These are phyloP conservation scores for Lepidium campestre DNA, from an alignment of 441 rosid species.

Conservation along the genomic window DNA sequence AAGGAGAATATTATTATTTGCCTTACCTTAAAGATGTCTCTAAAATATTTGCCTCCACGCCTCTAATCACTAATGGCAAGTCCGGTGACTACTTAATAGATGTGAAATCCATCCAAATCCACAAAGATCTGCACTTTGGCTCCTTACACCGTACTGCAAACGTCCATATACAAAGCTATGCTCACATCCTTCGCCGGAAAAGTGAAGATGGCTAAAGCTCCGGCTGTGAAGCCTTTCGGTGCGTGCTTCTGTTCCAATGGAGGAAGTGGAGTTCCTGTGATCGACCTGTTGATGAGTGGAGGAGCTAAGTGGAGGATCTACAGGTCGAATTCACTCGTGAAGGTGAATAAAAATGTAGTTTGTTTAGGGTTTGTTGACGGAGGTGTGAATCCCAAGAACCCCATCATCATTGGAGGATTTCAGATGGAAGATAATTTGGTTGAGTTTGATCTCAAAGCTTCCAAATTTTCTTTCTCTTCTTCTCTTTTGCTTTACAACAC, in stretches of 20 bases:
- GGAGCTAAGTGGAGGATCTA: constrained; percentile 41
- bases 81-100: constrained; percentile 32
- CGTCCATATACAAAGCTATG: constrained; percentile 31
- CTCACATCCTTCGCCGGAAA: background rate
- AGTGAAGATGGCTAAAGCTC: constrained; percentile 14
- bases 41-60: constrained; percentile 17
- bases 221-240: constrained; percentile 33
- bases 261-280: constrained; percentile 30
- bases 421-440: constrained; percentile 63
- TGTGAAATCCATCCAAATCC: constrained; percentile 24
- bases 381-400: constrained; percentile 33
- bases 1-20: background rate
- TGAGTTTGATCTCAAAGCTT: constrained; percentile 42
- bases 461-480: constrained; percentile 48
- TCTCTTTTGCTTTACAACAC: constrained; percentile 35
- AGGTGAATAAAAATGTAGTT: constrained; percentile 25
- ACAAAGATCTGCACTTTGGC: constrained; percentile 19
- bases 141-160: constrained; percentile 24
- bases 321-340: constrained; percentile 51
- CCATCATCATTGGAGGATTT: constrained; percentile 47
- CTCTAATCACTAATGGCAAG: constrained; percentile 14
- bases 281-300: constrained; percentile 33
- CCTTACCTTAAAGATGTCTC: constrained; percentile 12
- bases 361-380: constrained; percentile 61
- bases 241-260: constrained; percentile 33